Evolutionary conservation across 495 filamentous ascomycete species (phyloP).

Genomic region (Daldinia caldariorum): DNA sequence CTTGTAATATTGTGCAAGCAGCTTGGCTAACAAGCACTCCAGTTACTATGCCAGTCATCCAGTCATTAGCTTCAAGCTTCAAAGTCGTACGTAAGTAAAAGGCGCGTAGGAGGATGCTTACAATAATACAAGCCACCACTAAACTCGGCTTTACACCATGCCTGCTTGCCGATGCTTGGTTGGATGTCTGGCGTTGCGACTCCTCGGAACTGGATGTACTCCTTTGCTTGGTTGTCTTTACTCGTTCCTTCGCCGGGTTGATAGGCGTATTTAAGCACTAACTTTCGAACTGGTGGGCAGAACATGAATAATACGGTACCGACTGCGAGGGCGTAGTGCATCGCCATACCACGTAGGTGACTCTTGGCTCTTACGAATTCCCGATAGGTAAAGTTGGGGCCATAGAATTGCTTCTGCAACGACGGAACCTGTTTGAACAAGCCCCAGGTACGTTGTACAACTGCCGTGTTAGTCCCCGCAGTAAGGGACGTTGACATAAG

Average conservation of each 20-base stretch:
- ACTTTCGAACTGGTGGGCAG: conserved; percentile 49
- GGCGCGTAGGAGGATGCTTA: conserved; percentile 47
- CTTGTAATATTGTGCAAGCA: conserved; percentile 73
- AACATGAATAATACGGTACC: conserved; percentile 61
- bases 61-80: conserved; percentile 22
- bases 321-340: conserved; percentile 66
- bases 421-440: conserved; percentile 65
- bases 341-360: conserved; percentile 62
- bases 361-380: conserved; percentile 74
- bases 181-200: conserved; percentile 70
- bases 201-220: conserved; percentile 71
- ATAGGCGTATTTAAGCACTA: conserved; percentile 57
- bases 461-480: conserved; percentile 67
- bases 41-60: conserved; percentile 61
- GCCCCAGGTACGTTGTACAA: conserved; percentile 81
- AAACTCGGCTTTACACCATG: conserved; percentile 66
- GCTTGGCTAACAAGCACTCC: conserved; percentile 74
- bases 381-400: conserved; percentile 74
- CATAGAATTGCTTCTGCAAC: conserved; percentile 64
- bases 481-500: conserved; percentile 70
- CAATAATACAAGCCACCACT: conserved; percentile 71
- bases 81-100: background rate
- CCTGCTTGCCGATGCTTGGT: conserved; percentile 55
- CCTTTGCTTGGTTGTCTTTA: conserved; percentile 64
- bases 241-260: conserved; percentile 75